Evolutionary conservation across 2,329 filamentous ascomycete genomes (phyloP).

Genomic region (Laburnicola sp.): DNA sequence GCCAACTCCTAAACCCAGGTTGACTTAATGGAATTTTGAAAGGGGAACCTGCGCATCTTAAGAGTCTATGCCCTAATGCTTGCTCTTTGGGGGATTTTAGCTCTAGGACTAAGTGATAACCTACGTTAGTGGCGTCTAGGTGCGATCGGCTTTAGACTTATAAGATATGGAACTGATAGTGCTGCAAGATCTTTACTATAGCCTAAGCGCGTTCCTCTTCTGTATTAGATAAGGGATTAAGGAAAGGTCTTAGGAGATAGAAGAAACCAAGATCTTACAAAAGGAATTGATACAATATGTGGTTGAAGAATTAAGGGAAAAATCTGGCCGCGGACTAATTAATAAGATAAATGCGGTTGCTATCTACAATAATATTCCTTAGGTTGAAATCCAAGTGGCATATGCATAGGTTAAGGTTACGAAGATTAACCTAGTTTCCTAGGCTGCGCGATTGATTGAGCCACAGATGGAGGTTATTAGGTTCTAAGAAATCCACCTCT

Average conservation of each 20-base stretch:
- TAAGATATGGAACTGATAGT: neutral
- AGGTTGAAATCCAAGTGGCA: constrained; percentile 2
- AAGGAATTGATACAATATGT: neutral
- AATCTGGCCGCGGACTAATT: neutral
- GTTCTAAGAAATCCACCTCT: constrained; percentile 1
- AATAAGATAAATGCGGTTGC: neutral
- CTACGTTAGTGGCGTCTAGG: neutral
- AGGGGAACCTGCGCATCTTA: neutral
- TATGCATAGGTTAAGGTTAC: neutral
- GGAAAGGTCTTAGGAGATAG: neutral
- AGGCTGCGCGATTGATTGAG: neutral
- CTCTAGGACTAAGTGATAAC: neutral
- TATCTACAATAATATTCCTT: neutral
- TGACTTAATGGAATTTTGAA: neutral
- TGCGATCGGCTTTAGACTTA: constrained; percentile 1
- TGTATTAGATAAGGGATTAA: neutral
- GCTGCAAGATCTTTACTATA: neutral
- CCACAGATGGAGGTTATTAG: constrained; percentile 1
- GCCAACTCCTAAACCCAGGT: neutral
- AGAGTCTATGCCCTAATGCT: neutral
- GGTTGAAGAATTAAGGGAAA: neutral
- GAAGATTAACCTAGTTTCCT: neutral
- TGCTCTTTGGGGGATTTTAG: neutral
- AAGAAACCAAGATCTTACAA: neutral
- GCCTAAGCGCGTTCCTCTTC: neutral